Evolutionary conservation across 139 green algal species (phyloP).

Genomic region (Klebsormidium nitens): DNA sequence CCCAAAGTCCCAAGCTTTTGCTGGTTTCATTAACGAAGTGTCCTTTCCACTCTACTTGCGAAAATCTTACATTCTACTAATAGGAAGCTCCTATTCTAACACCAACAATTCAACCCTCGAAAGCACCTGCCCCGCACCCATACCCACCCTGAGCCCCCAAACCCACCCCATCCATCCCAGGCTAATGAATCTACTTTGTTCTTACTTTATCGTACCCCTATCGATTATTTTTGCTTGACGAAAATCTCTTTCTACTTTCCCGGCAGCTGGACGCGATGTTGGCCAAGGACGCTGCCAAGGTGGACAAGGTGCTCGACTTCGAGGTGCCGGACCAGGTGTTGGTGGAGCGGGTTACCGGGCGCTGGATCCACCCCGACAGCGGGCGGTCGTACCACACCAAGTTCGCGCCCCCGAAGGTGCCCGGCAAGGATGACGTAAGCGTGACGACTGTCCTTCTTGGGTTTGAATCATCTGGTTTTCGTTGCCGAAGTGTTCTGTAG

Average conservation of each 20-base stretch:
- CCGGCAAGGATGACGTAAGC: conserved; percentile 61
- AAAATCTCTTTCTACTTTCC: not conserved
- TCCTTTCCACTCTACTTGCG: no score
- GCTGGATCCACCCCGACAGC: conserved; percentile 80
- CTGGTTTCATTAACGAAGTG: no score
- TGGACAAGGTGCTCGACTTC: conserved; percentile 95
- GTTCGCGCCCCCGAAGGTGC: conserved; percentile 81
- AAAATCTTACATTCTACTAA: no score
- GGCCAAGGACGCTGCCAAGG: conserved; percentile 48
- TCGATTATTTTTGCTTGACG: conserved; percentile 1
- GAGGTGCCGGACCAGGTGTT: conserved; percentile 71
- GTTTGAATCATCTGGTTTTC: not conserved
- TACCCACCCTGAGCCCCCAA: no score
- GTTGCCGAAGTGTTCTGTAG: conserved; percentile 27
- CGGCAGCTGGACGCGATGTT: conserved; percentile 89
- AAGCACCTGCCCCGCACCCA: no score
- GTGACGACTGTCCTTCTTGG: not conserved
- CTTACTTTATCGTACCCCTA: conserved; percentile 1
- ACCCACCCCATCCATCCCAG: no score
- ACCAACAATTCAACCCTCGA: no score
- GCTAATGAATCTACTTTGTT: no score
- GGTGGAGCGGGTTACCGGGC: conserved; percentile 85
- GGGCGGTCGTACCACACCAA: conserved; percentile 94
- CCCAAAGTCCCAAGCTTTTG: no score
- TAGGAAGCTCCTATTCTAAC: no score